These are phyloP conservation scores for Dunaliella primolecta DNA, from an alignment of 139 green algal genomes.

Conservation along the genomic window DNA sequence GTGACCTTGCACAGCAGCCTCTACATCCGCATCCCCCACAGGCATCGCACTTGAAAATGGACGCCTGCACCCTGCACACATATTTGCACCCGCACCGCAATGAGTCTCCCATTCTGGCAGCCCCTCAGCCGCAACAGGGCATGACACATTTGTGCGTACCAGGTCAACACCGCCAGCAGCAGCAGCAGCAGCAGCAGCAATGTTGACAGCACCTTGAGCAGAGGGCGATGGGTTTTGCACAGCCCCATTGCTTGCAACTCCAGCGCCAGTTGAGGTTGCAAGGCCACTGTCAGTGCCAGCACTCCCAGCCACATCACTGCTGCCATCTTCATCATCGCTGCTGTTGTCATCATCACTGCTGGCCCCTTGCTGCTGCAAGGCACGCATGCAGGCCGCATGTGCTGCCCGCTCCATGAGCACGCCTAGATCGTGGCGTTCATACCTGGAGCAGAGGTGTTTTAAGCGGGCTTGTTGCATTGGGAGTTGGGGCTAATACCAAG, in stretches of 20 bases:
- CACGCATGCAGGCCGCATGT: conserved; percentile 42
- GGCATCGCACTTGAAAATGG: too few species aligned
- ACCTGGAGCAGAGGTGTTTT: too few species aligned
- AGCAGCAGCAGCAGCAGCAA: too few species aligned
- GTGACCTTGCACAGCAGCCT: conserved; percentile 53
- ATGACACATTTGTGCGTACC: neutral
- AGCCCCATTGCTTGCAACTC: neutral
- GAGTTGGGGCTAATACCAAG: too few species aligned
- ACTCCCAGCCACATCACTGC: neutral
- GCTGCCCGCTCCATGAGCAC: conserved; percentile 69
- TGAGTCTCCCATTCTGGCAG: neutral
- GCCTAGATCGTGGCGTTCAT: conserved; percentile 65
- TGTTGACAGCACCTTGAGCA: too few species aligned
- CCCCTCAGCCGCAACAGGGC: neutral
- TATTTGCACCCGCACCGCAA: too few species aligned
- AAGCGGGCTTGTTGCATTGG: too few species aligned
- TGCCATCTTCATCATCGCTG: neutral
- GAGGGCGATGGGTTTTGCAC: too few species aligned
- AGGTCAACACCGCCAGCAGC: neutral
- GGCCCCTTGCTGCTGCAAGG: conserved; percentile 20
- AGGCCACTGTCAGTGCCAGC: neutral
- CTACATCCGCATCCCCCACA: conserved; percentile 39
- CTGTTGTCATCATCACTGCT: neutral
- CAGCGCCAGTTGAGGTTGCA: neutral
- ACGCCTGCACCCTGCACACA: neutral